Evolutionary conservation across 805 yeast species (phyloP), one percentile per base, ranked within the genome.

Genomic region (Kazachstania martiniae): DNA sequence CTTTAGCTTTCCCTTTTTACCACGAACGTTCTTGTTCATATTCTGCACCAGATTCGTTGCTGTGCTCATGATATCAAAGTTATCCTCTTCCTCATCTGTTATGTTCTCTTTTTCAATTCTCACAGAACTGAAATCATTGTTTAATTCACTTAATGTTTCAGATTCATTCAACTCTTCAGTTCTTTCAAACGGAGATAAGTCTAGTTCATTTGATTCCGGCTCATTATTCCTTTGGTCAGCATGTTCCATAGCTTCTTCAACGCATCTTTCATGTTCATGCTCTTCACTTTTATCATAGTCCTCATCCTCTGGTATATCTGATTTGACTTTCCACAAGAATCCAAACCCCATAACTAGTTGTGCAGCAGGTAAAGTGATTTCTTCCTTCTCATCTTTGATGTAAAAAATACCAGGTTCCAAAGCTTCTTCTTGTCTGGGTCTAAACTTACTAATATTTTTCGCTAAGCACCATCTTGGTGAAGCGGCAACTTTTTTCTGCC

Each of bases 341-440:
- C 82, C 95, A 44, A 87, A 65, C 0, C 98, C 98, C 91, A 91
- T 80, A 1, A 77, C 85, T 46, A 87, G 54, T 43, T 78, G 93
- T n/a, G 78, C 68, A 4, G 95, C 84, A 0, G 87, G 84, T 42
- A 87, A 60, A 41, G 62, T 70, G 13, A 65, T 68, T 47, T 74
- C 77, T 18, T 68, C 71, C 29, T 66, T 65, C 31, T 57, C 58
- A 18, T 70, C 70, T 27, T 70, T 63, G 32, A 70, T 62, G 32
- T 67, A 66, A 39, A 87, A 68, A 29, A 65, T 57, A 3, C 89
- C 91, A 4, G 79, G 61, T 1, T 75, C 68, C 29, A 86, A 58
- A 15, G 77, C 60, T 4, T 38, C 38, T 7, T 50, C 45, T 29
- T 72, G 77, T 42, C 63, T 66, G 34, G 65, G 65, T 44, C 82